Conservation (phyloP, 352 stramenopile species). For the Globisporangium parvum region DNA sequence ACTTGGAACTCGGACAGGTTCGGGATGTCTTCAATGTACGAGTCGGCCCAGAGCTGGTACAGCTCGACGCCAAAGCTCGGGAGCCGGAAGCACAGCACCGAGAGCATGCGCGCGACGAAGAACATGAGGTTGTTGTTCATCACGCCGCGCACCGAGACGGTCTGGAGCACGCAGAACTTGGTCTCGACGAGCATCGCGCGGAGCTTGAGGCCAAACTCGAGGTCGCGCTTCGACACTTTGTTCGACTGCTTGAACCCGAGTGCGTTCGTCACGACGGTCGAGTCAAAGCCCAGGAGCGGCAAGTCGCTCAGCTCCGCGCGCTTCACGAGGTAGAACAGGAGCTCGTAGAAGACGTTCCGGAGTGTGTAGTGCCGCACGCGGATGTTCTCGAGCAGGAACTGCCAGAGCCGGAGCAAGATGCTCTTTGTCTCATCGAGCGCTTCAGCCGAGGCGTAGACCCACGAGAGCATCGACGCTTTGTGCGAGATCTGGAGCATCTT, state of each 20-base stretch:
- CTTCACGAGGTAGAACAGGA: conserved; percentile 88
- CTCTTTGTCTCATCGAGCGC: conserved; percentile 84
- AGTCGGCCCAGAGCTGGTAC: conserved; percentile 85
- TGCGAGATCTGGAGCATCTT: conserved; percentile 88
- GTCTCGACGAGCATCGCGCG: conserved; percentile 87
- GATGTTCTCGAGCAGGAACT: conserved; percentile 88
- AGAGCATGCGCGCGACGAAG: conserved; percentile 85
- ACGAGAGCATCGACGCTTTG: conserved; percentile 87
- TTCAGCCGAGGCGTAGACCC: conserved; percentile 79
- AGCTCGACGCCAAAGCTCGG: conserved; percentile 85
- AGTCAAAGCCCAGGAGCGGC: conserved; percentile 79
- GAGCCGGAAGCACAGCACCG: conserved; percentile 80
- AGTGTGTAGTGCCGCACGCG: conserved; percentile 86
- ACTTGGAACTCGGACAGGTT: conserved; percentile 80
- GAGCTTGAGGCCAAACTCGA: conserved; percentile 82
- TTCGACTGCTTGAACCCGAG: conserved; percentile 66
- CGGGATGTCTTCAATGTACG: conserved; percentile 68
- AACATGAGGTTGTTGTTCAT: conserved; percentile 93
- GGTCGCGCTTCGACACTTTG: conserved; percentile 73
- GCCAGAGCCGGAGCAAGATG: conserved; percentile 80
- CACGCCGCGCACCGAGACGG: conserved; percentile 79
- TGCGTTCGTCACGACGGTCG: conserved; percentile 49
- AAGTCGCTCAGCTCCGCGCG: conserved; percentile 81
- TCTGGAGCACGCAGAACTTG: conserved; percentile 86
- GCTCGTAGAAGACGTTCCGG: conserved; percentile 86